phyloP scores from a whole-genome alignment of 306 rosid species.

The Citrullus colocynthis region DNA sequence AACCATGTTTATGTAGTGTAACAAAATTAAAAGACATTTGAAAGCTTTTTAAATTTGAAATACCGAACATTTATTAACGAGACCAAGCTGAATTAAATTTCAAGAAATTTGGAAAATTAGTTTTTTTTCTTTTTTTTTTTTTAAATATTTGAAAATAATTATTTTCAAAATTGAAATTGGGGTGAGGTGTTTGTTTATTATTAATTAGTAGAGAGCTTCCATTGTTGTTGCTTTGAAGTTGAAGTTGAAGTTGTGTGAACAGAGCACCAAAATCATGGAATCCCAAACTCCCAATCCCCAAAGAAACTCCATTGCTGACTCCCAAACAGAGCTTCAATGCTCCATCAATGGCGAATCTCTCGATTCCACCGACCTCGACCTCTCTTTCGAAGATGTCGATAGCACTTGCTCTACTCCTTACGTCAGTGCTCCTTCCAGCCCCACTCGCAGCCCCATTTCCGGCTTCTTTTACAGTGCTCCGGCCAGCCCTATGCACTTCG shows the following conservation, averaged over 20 bases:
- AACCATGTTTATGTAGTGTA: too few species aligned
- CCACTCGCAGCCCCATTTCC: slow-evolving; percentile 28
- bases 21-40: too few species aligned
- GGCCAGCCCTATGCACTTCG: slow-evolving; percentile 66
- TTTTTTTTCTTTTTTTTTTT: not conserved
- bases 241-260: not conserved
- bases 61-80: not conserved
- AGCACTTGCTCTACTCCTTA: slow-evolving; percentile 63
- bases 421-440: slow-evolving; percentile 76
- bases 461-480: slow-evolving; percentile 68
- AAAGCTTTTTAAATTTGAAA: too few species aligned
- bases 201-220: not conserved
- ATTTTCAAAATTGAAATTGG: not conserved
- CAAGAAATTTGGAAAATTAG: not conserved
- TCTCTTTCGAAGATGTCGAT: slow-evolving; percentile 34
- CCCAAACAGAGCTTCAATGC: slow-evolving; percentile 7
- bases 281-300: slow-evolving; percentile 16
- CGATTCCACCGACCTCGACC: slow-evolving; percentile 2
- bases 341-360: slow-evolving; percentile 17
- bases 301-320: not conserved
- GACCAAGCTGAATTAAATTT: not conserved
- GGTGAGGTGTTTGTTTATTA: not conserved
- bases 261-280: slow-evolving; percentile 26
- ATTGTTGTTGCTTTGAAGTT: not conserved
- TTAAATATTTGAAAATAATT: not conserved